Base-by-base conservation (phyloP, 176 grass and related monocot genomes). In the Cocos nucifera region DNA sequence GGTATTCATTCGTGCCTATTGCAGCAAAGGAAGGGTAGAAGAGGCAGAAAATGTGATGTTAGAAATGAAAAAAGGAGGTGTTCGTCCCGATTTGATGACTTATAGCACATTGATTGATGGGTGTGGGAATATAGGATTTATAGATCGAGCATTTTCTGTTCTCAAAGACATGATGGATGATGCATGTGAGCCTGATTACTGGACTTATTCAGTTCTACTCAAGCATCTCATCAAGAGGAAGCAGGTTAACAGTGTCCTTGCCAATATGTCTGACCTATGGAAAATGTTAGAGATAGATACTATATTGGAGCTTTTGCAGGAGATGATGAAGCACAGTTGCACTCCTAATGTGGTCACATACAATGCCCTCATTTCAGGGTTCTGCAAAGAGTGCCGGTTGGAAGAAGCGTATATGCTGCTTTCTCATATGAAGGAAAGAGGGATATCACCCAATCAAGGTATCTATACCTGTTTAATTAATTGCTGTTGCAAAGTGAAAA, bases 61-160 rank as follows among this genome's bases (percentile, higher is more conserved):
- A 58, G 59, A 74, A 49, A 89, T 89, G 80, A 77, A 67, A 28
- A 80, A 63, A 51, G 44, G 19, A 58, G 61, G 73, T 5, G 49
- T 80, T 63, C 52, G 18, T 67, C 20, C 72, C 62, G 77, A 89
- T 77, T 50, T 54, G 28, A 21, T 83, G 8, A 66, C 77, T 15
- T 89, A 80, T 66, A 80, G 83, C 69, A 89, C 77, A 66, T 71
- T 80, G 60, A 74, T 89, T 32, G 22, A 71, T 74, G 85, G 77
- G 19, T 56, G 73, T 59, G 19, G 73, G 44, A 80, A 39, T 66
- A 74, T 70, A 27, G 80, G 80, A 17, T 58, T 70, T n/a, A 80
- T 58, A 69, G 77, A 89, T 50, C 8, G 28, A 58, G 85, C 85
- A 26, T 63, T 83, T 35, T 44, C 63, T 62, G 26, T 59, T 62